Percentiles rank a stretch among this genome's conserved stretches.
Conservation (phyloP, 371 early-diverging fungal genomes). For the Smittium mucronatum region DNA sequence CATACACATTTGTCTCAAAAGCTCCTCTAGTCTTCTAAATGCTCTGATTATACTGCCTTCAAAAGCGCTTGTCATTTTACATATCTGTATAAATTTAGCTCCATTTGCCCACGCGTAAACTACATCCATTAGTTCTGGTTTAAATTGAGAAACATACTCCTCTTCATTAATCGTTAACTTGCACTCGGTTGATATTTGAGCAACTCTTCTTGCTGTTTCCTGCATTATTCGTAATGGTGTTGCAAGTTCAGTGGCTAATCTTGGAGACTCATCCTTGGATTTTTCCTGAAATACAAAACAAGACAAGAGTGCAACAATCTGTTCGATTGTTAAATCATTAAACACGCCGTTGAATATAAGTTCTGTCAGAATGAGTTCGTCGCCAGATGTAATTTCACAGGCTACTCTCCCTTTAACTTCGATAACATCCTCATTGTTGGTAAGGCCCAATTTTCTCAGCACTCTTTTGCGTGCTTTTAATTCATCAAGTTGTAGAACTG, state of each 20-base stretch:
- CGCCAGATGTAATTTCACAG: constrained; percentile 96
- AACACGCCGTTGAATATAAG: constrained; percentile 98
- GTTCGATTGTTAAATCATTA: constrained; percentile 80
- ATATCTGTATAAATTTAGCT: constrained; percentile 89
- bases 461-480: constrained; percentile 81
- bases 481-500: constrained; percentile 84
- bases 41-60: constrained; percentile 96
- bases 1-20: constrained; percentile 86
- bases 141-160: constrained; percentile 63
- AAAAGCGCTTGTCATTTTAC: constrained; percentile 91
- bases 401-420: constrained; percentile 98
- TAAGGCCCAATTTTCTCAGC: constrained; percentile 79
- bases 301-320: constrained; percentile 81
- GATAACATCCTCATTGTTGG: constrained; percentile 67
- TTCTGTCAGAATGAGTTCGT: constrained; percentile 96
- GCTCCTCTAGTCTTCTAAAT: constrained; percentile 92
- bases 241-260: constrained; percentile 59
- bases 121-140: constrained; percentile 92
- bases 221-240: constrained; percentile 70
- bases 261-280: constrained; percentile 32
- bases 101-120: constrained; percentile 95
- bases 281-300: constrained; percentile 93
- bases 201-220: constrained; percentile 77
- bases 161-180: constrained; percentile 67
- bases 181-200: constrained; percentile 74